Conservation (phyloP, 148 eudicot species). For the Selenicereus undatus region DNA sequence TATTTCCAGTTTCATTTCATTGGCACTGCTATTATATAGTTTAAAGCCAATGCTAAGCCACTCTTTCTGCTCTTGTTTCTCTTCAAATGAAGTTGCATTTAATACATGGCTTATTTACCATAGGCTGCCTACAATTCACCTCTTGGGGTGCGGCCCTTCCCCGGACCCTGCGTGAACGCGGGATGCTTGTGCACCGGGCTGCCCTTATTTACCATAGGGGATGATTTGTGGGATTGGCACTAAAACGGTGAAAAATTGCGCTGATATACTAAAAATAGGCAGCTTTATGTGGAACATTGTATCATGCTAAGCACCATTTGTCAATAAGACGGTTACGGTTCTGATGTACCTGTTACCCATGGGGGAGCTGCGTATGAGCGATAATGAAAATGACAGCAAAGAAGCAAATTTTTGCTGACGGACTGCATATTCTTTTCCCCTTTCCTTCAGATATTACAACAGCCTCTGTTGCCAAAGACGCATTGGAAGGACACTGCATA, state of each 20-base stretch:
- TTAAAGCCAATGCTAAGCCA: not conserved
- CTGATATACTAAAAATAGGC: not conserved
- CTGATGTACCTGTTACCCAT: not conserved
- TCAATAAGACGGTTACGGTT: not conserved
- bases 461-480: constrained; percentile 66
- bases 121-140: too few species aligned
- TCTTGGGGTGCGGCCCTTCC: too few species aligned
- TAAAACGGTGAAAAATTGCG: too few species aligned
- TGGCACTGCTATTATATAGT: not conserved
- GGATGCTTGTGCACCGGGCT: too few species aligned
- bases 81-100: not conserved
- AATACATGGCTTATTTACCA: not conserved
- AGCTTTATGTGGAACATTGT: not conserved
- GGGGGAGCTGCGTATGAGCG: not conserved
- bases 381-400: not conserved
- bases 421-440: too few species aligned
- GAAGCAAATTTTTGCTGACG: not conserved
- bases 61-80: not conserved
- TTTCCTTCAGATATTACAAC: constrained; percentile 51
- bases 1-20: not conserved
- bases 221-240: not conserved
- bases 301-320: not conserved
- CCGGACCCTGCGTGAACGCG: too few species aligned
- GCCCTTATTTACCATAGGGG: not conserved
- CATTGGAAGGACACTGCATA: constrained; percentile 87